Conservation (phyloP, 495 filamentous ascomycete species). For the Annulohypoxylon maeteangense region DNA sequence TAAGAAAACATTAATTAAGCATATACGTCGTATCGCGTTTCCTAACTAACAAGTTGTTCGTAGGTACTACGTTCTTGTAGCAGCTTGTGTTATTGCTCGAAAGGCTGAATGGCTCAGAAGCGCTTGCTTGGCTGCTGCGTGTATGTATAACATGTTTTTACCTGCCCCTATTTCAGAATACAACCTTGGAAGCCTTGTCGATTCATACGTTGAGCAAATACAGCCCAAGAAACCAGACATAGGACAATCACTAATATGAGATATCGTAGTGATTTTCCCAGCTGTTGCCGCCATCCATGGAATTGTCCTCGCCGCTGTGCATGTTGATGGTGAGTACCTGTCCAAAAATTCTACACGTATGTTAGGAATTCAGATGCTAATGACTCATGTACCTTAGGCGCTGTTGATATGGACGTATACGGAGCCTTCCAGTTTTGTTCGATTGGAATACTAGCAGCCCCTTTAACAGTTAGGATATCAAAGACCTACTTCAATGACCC, state of each 20-base stretch:
- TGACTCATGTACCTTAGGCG: conserved; percentile 49
- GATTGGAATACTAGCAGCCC: conserved; percentile 69
- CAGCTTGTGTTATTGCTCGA: conserved; percentile 66
- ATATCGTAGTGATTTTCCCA: conserved; percentile 60
- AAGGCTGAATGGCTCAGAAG: conserved; percentile 67
- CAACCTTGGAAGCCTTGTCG: neutral
- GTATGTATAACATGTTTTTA: no score
- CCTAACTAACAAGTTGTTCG: conserved; percentile 1
- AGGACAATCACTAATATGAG: conserved; percentile 10
- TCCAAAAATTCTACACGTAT: neutral
- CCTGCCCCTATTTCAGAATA: neutral
- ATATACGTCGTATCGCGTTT: neutral
- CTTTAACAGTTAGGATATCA: conserved; percentile 64
- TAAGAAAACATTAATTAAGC: neutral
- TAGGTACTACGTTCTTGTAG: conserved; percentile 69
- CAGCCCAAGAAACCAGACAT: neutral
- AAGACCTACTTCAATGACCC: conserved; percentile 69
- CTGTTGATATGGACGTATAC: conserved; percentile 72
- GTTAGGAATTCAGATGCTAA: conserved; percentile 17
- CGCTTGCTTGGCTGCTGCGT: conserved; percentile 68
- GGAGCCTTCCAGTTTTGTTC: conserved; percentile 71
- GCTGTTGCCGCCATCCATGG: conserved; percentile 69
- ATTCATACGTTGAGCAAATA: neutral
- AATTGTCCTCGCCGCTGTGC: conserved; percentile 65
- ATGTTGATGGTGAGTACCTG: conserved; percentile 59